Base-by-base conservation (phyloP, 805 yeast genomes). In the Torulaspora microellipsoides region DNA sequence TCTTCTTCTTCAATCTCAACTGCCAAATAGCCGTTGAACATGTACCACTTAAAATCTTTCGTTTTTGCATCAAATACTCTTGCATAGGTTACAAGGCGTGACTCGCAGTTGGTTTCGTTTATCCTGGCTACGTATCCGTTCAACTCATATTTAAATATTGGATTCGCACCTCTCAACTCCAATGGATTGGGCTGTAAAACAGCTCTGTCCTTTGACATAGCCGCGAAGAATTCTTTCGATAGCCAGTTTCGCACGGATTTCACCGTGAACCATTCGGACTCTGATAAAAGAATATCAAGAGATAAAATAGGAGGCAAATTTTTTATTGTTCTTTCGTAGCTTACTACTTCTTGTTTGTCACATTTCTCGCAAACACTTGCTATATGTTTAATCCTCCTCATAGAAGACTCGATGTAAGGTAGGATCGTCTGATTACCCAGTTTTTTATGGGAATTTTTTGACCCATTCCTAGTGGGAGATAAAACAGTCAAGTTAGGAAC, bases 21-120 rank as follows among this genome's bases (percentile, higher is more conserved):
- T 12, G 90, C 98, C 51, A 93, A 68, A 64, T 91, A 93, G 63
- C 93, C 98, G 59, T 93, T 93, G 62, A 93, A 88, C 58, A 93
- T 62, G 56, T 74, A 79, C 99, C 99, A 93, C 27, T 61, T 61
- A 40, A 63, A 66, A 10, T 42, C 46, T 2, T 58, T 56, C 8
- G 55, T 49, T 8, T 52, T 30, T 4, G 53, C 49, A 36, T 72
- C 72, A 12, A 64, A 68, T 3, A 78, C 66, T 48, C 73, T 73
- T 2, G 76, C 72, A 52, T 75, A 76, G 0, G 89, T 75, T 0
- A 85, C 83, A 40, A 83, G 60, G 55, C 78, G 80, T 17, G 68
- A 66, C 3, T 78, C 78, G 33, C 75, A 75, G 41, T 76, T 76
- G 34, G 70, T 71, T n/a, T 73, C 77, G 2, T 71, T 70, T 5